Evolutionary conservation across 176 grass and related monocot species (phyloP).

Genomic region (Triticum turgidum): DNA sequence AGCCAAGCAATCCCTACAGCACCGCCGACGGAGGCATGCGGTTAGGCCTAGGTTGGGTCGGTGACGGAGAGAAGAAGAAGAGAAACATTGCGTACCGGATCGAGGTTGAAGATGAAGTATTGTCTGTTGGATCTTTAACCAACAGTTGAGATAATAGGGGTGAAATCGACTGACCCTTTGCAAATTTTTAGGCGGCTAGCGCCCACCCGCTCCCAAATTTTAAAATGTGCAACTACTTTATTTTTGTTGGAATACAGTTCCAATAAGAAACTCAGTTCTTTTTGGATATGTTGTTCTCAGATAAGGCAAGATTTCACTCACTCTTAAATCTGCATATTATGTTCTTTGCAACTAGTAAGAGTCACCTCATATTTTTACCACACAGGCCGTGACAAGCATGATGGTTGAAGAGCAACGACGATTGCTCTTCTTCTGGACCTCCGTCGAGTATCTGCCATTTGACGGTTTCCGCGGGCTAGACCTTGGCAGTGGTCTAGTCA

Average conservation of each 20-base stretch:
- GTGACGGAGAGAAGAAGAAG: too few species aligned
- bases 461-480: conserved; percentile 57
- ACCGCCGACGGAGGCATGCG: too few species aligned
- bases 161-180: too few species aligned
- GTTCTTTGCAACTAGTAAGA: not conserved
- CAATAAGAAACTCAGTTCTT: not conserved
- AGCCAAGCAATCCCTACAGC: too few species aligned
- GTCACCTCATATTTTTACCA: not conserved
- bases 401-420: conserved; percentile 38
- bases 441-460: conserved; percentile 52
- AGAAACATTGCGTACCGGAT: too few species aligned
- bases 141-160: too few species aligned
- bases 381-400: conserved; percentile 54
- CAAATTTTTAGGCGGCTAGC: too few species aligned
- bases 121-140: too few species aligned
- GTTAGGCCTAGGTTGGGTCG: too few species aligned
- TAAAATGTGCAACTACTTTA: not conserved
- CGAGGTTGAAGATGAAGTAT: too few species aligned
- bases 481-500: not conserved
- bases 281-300: not conserved
- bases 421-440: conserved; percentile 78
- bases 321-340: not conserved
- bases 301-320: not conserved
- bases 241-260: not conserved
- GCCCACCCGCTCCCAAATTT: not conserved